These are phyloP conservation scores for Dispira simplex DNA, from an alignment of 192 early-diverging fungal genomes.

Conservation along the genomic window DNA sequence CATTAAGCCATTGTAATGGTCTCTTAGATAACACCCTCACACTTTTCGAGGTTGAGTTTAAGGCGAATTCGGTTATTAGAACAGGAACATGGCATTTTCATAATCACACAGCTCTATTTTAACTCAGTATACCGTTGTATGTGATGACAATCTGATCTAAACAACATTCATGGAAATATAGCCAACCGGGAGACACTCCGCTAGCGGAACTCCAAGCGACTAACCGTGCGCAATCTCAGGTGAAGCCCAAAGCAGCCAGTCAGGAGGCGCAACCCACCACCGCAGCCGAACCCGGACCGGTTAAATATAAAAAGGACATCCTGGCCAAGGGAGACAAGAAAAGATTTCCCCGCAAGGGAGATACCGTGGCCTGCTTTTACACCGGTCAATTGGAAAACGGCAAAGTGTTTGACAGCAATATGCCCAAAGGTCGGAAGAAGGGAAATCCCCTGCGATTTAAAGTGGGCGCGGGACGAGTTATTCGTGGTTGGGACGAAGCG, in stretches of 20 bases:
- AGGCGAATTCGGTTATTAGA: background rate
- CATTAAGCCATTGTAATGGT: background rate
- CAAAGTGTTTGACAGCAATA: conserved; percentile 52
- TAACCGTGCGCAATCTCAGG: conserved; percentile 14
- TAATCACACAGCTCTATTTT: background rate
- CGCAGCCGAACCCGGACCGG: conserved; percentile 21
- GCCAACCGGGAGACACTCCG: conserved; percentile 3
- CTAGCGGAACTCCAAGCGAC: conserved; percentile 14
- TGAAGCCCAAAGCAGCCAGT: conserved; percentile 20
- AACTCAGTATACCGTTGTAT: background rate
- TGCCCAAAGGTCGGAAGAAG: conserved; percentile 40
- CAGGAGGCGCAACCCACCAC: conserved; percentile 3
- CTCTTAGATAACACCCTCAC: background rate
- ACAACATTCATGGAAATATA: background rate
- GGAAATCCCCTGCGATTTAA: conserved; percentile 53
- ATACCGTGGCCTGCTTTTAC: conserved; percentile 45
- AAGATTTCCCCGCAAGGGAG: conserved; percentile 43
- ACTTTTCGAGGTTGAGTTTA: background rate
- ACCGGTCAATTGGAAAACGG: conserved; percentile 57
- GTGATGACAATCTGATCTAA: background rate
- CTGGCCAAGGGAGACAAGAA: conserved; percentile 46
- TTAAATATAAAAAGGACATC: conserved; percentile 48
- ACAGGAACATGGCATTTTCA: background rate
- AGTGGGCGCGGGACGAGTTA: conserved; percentile 38
- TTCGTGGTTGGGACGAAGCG: conserved; percentile 60